Conservation (phyloP, 768 basidiomycete genomes). For the Lepiota venenata region DNA sequence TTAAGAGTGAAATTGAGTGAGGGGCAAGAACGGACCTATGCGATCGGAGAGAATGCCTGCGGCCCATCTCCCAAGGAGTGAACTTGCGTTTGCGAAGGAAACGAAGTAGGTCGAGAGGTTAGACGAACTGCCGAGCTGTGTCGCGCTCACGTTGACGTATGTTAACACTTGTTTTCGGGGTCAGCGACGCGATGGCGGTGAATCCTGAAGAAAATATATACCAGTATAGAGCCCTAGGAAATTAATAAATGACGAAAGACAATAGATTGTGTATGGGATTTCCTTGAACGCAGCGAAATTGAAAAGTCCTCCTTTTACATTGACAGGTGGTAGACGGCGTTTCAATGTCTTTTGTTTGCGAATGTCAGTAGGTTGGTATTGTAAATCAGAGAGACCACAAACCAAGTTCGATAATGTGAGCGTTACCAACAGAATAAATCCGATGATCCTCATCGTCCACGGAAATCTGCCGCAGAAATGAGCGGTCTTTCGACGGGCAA, state of each 20-base stretch:
- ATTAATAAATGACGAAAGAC: conserved; percentile 46
- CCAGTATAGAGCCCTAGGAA: conserved; percentile 75
- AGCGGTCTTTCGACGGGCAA: no score
- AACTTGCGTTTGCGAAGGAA: conserved; percentile 65
- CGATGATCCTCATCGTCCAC: conserved; percentile 75
- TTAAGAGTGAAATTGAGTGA: not conserved
- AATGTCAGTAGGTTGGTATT: not conserved
- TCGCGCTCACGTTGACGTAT: conserved; percentile 61
- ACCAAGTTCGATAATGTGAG: conserved; percentile 56
- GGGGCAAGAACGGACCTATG: conserved; percentile 35
- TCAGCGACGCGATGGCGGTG: not conserved
- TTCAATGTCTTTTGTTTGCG: conserved; percentile 28
- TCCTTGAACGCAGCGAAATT: conserved; percentile 51
- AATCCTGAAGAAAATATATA: conserved; percentile 16
- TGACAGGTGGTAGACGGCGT: conserved; percentile 53
- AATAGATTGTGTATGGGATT: conserved; percentile 53
- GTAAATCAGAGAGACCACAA: not conserved
- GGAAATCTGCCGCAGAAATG: conserved; percentile 46
- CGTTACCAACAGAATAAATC: conserved; percentile 52
- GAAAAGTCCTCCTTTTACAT: conserved; percentile 54
- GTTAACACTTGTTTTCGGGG: conserved; percentile 53
- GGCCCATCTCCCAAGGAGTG: conserved; percentile 55
- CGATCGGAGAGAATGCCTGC: conserved; percentile 54
- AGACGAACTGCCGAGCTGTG: conserved; percentile 40
- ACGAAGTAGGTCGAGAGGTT: conserved; percentile 63